A percentile compares a stretch with the other conserved stretches of the same genome.
Evolutionary conservation across 306 rosid genomes (phyloP).

Genomic region (Rosa persica): DNA sequence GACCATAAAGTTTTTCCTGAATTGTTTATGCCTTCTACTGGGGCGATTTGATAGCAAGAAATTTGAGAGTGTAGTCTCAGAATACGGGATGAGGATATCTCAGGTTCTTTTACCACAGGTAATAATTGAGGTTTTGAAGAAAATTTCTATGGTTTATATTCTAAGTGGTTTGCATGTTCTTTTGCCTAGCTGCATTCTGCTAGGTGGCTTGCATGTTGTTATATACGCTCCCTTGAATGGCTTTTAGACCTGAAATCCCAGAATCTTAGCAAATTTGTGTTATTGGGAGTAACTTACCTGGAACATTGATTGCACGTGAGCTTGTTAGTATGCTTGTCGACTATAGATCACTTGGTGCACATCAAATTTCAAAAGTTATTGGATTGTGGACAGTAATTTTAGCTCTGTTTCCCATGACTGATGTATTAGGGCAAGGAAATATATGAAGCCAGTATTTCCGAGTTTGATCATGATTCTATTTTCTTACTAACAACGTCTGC

Average conservation of each 20-base stretch:
- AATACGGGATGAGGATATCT: slow-evolving; percentile 64
- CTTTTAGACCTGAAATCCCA: neutral
- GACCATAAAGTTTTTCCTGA: slow-evolving; percentile 79
- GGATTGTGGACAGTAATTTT: neutral
- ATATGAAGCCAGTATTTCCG: neutral
- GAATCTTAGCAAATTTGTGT: neutral
- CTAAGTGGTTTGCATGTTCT: neutral
- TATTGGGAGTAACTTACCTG: neutral
- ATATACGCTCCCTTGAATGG: neutral
- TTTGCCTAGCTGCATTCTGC: no score
- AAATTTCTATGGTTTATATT: slow-evolving; percentile 21
- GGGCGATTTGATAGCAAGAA: slow-evolving; percentile 73
- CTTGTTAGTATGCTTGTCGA: neutral
- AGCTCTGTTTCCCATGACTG: neutral
- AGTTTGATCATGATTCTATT: neutral
- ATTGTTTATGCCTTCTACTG: slow-evolving; percentile 79
- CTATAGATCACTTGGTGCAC: neutral
- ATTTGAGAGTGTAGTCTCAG: slow-evolving; percentile 56
- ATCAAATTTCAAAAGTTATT: neutral
- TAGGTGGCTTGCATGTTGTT: neutral
- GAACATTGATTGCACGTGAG: neutral
- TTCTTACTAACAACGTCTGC: neutral
- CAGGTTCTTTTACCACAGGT: slow-evolving; percentile 76
- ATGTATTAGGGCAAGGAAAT: neutral
- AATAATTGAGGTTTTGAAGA: slow-evolving; percentile 20